Base-by-base conservation (phyloP, 345 rosid genomes). In the Eutrema heterophyllum region DNA sequence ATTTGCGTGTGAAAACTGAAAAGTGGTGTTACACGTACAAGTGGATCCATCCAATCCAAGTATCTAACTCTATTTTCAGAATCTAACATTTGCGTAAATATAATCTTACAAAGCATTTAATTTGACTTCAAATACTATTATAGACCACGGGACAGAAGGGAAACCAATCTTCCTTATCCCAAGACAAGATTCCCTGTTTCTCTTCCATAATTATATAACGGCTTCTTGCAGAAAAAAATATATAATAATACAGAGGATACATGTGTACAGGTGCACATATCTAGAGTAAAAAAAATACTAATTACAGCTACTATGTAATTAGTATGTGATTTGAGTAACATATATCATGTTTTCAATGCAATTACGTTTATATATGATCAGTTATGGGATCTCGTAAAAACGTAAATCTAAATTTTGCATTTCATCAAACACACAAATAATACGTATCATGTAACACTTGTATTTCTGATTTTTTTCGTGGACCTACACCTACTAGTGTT, bases 111-210 rank as follows among this genome's bases (percentile, higher is more conserved):
- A 45, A 62, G 32, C 50, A 69, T 55, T 68, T 68, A 59, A 67
- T 48, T 67, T 57, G 5, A 59, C 45, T n/a, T 39, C 52, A 50
- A 33, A 21, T 60, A 60, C 9, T 10, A 50, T 49, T 21, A 32
- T 44, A 75, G 64, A 53, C 46, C 68, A 50, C 9, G 33, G 2
- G 21, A 70, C 50, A 60, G 40, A 52, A 62, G 52, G 54, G 30
- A 64, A 72, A 53, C 67, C 49, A 46, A 45, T 70, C 66, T 64
- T 64, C 26, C 59, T 45, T 13, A 70, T 76, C 80, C 80, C 80
- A 64, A 76, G 38, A 76, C 38, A 70, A 76, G 75, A 70, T 76
- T 70, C 80, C 54, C 59, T 55, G 29, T 27, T 61, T 60, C 29
- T 24, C 51, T 58, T 13, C 35, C 41, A 8, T 35, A 6, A 14